Base-by-base conservation (phyloP, 1,284 basidiomycete species). In the Inonotus obliquus region DNA sequence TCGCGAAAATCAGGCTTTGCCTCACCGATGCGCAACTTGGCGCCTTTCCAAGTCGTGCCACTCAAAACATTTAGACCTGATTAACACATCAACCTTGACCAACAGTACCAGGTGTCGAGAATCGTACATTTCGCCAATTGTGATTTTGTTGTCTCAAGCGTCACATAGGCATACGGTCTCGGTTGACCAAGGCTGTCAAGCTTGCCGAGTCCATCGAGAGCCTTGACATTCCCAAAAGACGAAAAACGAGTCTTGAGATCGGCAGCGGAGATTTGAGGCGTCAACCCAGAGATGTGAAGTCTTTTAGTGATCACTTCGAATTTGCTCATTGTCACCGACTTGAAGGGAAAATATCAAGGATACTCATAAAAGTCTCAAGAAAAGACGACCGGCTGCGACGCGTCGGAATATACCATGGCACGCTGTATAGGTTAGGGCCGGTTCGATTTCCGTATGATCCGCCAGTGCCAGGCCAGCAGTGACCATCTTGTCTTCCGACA, bases 31-130 rank as follows among this genome's bases (percentile, higher is more conserved):
- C 89, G 80, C 32, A 92, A 73, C 66, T 87, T 90, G n/a, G 89
- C 75, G 17, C 91, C 90, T 73, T 91, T 92, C 87, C 89, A 92
- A 1, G 82, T 89, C 9, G 87, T 83, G 29, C 91, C 90, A 65
- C 87, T 91, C 7, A 92, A 77, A 3, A 84, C 69, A 68, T 85
- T 91, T 71, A 91, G 76, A 73, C 89, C 89, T 91, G 59, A 44
- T 54, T 53, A 60, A 35, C 39, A n/a, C 29, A 47, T 53, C 10
- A 53, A 27, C 11, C 25, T 32, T 66, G 65, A 60, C 29, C 35
- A 48, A 60, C 32, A 35, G 9, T 4, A 52, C 32, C 17, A 13
- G 14, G 32, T 4, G 4, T 17, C 21, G 51, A 10, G 14, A 32
- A 10, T 38, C 84, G 65, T 66, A 91, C 91, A 92, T 76, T 78